Percentiles rank a stretch among this genome's conserved stretches.
Evolutionary conservation across 768 basidiomycete species (phyloP).

Genomic region (Chiua virens): DNA sequence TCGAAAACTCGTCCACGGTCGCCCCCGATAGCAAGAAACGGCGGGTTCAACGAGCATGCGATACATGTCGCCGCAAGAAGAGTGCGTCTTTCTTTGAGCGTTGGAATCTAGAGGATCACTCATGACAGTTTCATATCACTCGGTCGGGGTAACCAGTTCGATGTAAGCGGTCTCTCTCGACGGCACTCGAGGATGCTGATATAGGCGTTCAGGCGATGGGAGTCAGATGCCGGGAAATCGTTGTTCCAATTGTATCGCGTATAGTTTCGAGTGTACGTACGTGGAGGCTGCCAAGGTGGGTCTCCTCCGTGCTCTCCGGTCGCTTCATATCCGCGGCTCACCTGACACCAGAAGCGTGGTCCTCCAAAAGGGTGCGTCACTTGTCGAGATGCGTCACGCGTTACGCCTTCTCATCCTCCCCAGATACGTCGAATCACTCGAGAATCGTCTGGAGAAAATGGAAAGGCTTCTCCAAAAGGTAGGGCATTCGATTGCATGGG

Average conservation of each 20-base stretch:
- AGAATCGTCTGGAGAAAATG: conserved; percentile 62
- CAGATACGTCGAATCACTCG: conserved; percentile 64
- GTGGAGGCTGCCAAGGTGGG: conserved; percentile 53
- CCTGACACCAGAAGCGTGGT: conserved; percentile 38
- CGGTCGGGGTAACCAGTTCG: conserved; percentile 10
- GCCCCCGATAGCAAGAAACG: conserved; percentile 58
- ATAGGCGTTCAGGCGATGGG: conserved; percentile 49
- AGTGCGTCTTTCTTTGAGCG: conserved; percentile 41
- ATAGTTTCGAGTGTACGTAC: conserved; percentile 53
- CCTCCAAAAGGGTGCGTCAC: conserved; percentile 35
- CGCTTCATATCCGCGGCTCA: too few species aligned
- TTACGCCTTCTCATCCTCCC: not conserved
- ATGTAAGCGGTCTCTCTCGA: conserved; percentile 15
- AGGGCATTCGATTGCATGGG: not conserved
- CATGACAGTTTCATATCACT: not conserved
- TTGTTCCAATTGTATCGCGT: conserved; percentile 57
- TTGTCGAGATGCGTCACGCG: not conserved
- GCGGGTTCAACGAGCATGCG: conserved; percentile 76
- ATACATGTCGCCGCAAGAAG: conserved; percentile 83
- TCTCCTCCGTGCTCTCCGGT: not conserved
- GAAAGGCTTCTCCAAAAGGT: conserved; percentile 60
- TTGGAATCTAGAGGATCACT: not conserved
- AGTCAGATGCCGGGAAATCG: conserved; percentile 52
- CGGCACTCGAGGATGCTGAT: not conserved
- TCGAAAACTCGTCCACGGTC: conserved; percentile 31